Evolutionary conservation across 2,329 filamentous ascomycete genomes (phyloP).

Genomic region (Beauveria medogensis): DNA sequence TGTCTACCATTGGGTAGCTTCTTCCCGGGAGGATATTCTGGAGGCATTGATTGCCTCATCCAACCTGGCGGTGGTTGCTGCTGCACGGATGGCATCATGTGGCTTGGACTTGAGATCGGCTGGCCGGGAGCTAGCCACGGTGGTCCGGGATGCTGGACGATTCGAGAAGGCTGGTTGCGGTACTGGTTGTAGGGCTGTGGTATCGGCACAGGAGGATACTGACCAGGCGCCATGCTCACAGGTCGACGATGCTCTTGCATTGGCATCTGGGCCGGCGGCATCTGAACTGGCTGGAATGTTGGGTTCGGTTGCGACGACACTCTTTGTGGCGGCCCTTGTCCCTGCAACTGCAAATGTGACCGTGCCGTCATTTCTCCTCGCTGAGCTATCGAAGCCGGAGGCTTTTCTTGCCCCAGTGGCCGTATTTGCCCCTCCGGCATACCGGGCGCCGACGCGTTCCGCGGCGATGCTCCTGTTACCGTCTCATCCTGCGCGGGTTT

Average conservation of each 20-base stretch:
- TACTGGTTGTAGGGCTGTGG: conserved; percentile 1
- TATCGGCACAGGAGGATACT: conserved; percentile 1
- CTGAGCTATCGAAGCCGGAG: not conserved
- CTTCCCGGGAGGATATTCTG: not conserved
- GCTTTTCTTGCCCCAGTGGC: not conserved
- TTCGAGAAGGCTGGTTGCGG: not conserved
- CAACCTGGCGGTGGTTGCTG: not conserved
- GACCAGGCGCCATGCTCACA: not conserved
- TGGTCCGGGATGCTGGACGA: not conserved
- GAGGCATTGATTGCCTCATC: not conserved
- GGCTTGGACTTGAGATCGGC: not conserved
- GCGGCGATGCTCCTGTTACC: not conserved
- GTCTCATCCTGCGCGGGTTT: not conserved
- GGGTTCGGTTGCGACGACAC: too few species aligned
- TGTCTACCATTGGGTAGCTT: not conserved
- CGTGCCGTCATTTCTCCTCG: not conserved
- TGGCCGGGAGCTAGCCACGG: not conserved
- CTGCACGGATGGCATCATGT: not conserved
- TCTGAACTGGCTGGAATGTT: too few species aligned
- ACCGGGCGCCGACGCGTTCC: too few species aligned
- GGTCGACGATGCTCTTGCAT: not conserved
- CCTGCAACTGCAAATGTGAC: not conserved
- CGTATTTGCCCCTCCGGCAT: not conserved
- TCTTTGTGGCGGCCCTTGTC: not conserved
- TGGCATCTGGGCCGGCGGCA: too few species aligned